A percentile compares a stretch with the other conserved stretches of the same genome.
Conservation (phyloP, 2,329 filamentous ascomycete species). For the Exophiala sp. region DNA sequence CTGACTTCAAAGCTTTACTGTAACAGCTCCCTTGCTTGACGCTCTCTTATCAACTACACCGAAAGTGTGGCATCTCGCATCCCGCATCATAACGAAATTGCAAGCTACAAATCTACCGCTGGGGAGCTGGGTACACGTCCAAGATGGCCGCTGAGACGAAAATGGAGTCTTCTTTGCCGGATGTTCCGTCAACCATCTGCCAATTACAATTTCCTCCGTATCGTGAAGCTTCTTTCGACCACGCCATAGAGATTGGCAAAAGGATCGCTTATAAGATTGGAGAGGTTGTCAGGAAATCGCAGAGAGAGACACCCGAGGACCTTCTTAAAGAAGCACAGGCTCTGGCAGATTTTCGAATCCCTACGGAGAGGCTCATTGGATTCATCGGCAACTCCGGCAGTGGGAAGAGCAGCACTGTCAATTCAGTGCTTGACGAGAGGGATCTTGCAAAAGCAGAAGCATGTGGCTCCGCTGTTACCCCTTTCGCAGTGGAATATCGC, state of each 20-base stretch:
- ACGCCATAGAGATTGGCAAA: background rate
- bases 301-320: background rate
- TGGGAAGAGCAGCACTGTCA: conserved; percentile 11
- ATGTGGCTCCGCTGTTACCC: conserved; percentile 5
- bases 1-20: too few relatives aligned
- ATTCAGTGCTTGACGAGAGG: background rate
- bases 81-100: too few relatives aligned
- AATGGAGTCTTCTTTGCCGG: conserved; percentile 25
- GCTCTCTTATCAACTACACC: too few relatives aligned
- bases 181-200: background rate
- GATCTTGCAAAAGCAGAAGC: conserved; percentile 4
- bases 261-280: background rate
- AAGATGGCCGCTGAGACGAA: background rate
- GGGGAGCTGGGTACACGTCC: too few relatives aligned
- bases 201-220: background rate
- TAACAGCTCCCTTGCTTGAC: too few relatives aligned
- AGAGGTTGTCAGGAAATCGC: background rate
- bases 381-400: conserved; percentile 6
- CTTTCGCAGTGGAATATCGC: conserved; percentile 6
- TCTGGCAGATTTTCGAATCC: background rate
- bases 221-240: background rate
- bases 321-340: background rate
- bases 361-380: conserved; percentile 1
- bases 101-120: too few relatives aligned
- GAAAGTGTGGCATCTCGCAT: too few relatives aligned